A percentile compares a stretch with the other conserved stretches of the same genome.
These are phyloP conservation scores for Rhizopogon salebrosus DNA, from an alignment of 768 basidiomycete species.

Conservation along the genomic window DNA sequence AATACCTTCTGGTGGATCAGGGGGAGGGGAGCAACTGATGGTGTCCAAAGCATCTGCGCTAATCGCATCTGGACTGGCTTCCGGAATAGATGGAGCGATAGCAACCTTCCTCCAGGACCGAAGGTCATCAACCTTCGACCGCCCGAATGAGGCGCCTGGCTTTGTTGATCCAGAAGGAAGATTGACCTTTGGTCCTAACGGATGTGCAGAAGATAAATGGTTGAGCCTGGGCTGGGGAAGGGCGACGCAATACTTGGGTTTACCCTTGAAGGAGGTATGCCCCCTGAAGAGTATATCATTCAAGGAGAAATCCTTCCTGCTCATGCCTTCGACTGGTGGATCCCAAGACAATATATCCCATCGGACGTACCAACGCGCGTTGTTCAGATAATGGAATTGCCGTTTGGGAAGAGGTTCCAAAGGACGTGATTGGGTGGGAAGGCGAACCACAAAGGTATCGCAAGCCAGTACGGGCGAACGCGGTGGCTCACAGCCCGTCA, in stretches of 20 bases:
- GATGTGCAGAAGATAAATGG: constrained; percentile 2
- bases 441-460: constrained; percentile 35
- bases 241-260: constrained; percentile 28
- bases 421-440: constrained; percentile 41
- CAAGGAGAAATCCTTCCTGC: constrained; percentile 51
- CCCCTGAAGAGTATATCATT: constrained; percentile 62
- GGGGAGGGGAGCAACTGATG: constrained; percentile 65
- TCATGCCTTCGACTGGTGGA: constrained; percentile 66
- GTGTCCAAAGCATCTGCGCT: constrained; percentile 36
- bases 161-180: constrained; percentile 27
- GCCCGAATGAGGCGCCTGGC: constrained; percentile 9
- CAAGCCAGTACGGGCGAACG: constrained; percentile 38
- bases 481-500: constrained; percentile 46
- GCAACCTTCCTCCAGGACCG: constrained; percentile 35
- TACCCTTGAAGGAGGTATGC: constrained; percentile 29
- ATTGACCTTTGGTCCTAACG: constrained; percentile 32
- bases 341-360: constrained; percentile 69
- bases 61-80: constrained; percentile 11
- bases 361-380: constrained; percentile 34
- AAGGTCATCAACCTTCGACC: constrained; percentile 31
- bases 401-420: constrained; percentile 43
- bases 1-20: constrained; percentile 31
- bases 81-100: constrained; percentile 7
- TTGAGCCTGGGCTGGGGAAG: constrained; percentile 25
- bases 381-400: constrained; percentile 42